Evolutionary conservation across 2,329 filamentous ascomycete species (phyloP), one percentile per base, ranked within the genome.

Genomic region (Curvularia verruculosa): DNA sequence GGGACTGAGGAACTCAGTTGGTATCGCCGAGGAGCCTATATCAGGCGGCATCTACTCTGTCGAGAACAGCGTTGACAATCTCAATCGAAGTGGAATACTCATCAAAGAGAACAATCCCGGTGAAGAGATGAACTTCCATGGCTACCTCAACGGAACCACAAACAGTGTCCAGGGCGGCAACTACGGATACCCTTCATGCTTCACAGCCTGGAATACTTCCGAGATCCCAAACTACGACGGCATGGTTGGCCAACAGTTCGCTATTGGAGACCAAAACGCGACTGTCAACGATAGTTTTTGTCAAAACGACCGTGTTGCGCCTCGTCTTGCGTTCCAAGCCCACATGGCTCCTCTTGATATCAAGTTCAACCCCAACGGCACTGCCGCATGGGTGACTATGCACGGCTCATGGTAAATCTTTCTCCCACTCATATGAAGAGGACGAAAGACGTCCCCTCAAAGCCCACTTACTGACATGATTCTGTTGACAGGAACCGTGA

Each of bases 311-410:
- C 67, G 69, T 1, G 63, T 78, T n/a, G 69, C 79, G 3, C 79
- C 82, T 5, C 71, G 85, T 1, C 77, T 92, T 26, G 85, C 84
- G 0, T 85, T 88, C 69, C 77, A 82, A 49, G 84, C 89, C 1
- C 90, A 92, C 69, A 87, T 83, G 70, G 89, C 89, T 0, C 90
- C 90, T 0, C 78, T 92, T 0, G 88, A 91, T 62, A 84, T 92
- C 68, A 85, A 86, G 59, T 92, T 92, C 77, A 81, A 84, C 60
- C 67, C 78, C 39, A 84, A 84, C 34, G 83, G 81, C 12, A 82
- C 80, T 1, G 77, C 78, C 2, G 88, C 87, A 1, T 92, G 85
- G 76, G 78, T 92, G 18, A 81, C 85, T 0, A 90, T 92, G 75
- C 89, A 91, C 72, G 89, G 89, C 13, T 88, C 85, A 73, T 91